These are phyloP conservation scores for Penicillium ucsense DNA, from an alignment of 495 filamentous ascomycete species.

Conservation along the genomic window DNA sequence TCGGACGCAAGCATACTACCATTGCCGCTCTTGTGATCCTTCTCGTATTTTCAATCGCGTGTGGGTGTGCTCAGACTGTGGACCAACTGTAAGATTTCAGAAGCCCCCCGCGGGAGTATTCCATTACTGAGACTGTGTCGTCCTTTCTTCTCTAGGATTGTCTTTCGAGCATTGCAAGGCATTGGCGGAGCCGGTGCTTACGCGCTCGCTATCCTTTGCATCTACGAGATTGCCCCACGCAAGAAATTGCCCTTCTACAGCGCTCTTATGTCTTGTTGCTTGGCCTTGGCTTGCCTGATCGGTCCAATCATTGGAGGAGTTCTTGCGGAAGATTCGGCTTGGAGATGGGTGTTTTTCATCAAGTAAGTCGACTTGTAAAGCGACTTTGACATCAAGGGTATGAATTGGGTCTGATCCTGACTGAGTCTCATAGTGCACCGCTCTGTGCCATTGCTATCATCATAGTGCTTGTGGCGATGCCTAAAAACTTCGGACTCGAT, in stretches of 20 bases:
- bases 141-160: constrained; percentile 28
- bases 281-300: constrained; percentile 26
- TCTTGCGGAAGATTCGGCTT: constrained; percentile 42
- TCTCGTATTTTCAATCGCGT: constrained; percentile 46
- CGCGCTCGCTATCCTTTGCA: constrained; percentile 37
- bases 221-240: constrained; percentile 40
- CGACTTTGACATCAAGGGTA: not conserved
- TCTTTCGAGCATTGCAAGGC: constrained; percentile 48
- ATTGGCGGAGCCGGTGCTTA: constrained; percentile 46
- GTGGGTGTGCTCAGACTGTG: constrained; percentile 42
- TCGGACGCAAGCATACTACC: constrained; percentile 43
- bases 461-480: constrained; percentile 16
- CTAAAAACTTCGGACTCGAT: constrained; percentile 19
- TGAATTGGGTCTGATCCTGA: not conserved
- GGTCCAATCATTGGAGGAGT: constrained; percentile 53
- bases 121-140: not conserved
- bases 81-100: constrained; percentile 36
- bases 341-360: constrained; percentile 57
- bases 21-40: constrained; percentile 43
- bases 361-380: constrained; percentile 29
- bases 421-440: constrained; percentile 4
- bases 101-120: too few relatives aligned
- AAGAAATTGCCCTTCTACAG: constrained; percentile 36
- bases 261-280: constrained; percentile 36
- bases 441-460: constrained; percentile 14